Evolutionary conservation across 2,329 filamentous ascomycete genomes (phyloP), one percentile per base, ranked within the genome.

Genomic region (Hirsutella minnesotensis): DNA sequence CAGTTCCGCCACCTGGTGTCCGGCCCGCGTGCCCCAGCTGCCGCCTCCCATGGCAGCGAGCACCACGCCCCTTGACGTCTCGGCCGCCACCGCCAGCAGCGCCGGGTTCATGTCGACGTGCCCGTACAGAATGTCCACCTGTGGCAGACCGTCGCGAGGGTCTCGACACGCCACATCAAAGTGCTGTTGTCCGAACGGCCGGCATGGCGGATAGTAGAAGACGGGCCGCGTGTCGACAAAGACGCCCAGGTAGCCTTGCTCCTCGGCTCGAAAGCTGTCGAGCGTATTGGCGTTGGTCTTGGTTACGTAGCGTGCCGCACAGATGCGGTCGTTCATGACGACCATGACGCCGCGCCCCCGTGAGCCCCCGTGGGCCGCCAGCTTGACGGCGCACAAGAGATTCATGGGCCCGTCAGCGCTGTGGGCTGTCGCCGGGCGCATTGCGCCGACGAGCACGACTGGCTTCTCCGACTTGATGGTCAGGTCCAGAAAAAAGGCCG

Each of bases 371-470:
- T 60, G 64, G 1, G 61, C 65, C 1, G 77, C 77, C 3, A 81
- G 62, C 0, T 69, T 75, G 1, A 79, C 75, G 12, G 76, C 73
- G 54, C 76, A 70, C 35, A 77, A 69, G 21, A 81, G 65, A 56
- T 82, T 81, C 53, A 75, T 68, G 15, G 75, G 76, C 0, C 78
- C 78, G 46, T 82, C 78, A 15, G 78, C 76, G 46, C 72, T 75
- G 51, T 80, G 65, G 12, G 75, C 76, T 0, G 77, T 79, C 0
- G 75, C 70, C 4, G 77, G 77, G 9, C 77, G 65, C 77, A 81
- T 81, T 16, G 77, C 70, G 5, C 77, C 77, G 2, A 77, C 77
- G 20, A 77, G 53, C 4, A 81, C 67, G 5, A 81, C 65, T 1
- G 77, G 77, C 56, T 81, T 80, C 24, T 65, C 64, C 36, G 68